These are phyloP conservation scores for Puccinia coronata DNA, from an alignment of 1,284 basidiomycete genomes.

Conservation along the genomic window DNA sequence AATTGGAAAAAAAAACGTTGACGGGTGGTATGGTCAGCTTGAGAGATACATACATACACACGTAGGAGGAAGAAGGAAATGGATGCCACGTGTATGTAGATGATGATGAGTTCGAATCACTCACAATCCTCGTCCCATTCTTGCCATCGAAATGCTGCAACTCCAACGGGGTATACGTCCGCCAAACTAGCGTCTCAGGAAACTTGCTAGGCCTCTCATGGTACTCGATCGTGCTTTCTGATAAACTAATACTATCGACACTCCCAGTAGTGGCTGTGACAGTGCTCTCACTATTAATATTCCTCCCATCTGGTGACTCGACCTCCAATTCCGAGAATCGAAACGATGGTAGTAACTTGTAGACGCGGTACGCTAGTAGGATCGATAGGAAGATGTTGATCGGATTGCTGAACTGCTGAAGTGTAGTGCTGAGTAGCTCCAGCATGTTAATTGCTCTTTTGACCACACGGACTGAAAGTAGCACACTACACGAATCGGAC, in stretches of 20 bases:
- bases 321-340: conserved; percentile 3
- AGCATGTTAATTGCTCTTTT: too few species aligned
- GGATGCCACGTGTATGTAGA: too few species aligned
- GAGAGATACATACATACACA: too few species aligned
- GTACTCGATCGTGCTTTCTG: conserved; percentile 63
- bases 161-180: conserved; percentile 74
- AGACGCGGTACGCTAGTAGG: neutral
- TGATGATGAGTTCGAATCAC: too few species aligned
- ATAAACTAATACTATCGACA: neutral
- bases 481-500: too few species aligned
- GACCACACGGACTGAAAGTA: too few species aligned
- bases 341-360: neutral
- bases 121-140: conserved; percentile 37
- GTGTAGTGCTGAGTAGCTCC: neutral
- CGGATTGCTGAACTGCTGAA: neutral
- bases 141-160: conserved; percentile 69
- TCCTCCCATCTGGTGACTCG: neutral
- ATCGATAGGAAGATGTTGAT: conserved; percentile 8
- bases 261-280: too few species aligned
- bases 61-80: too few species aligned
- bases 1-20: too few species aligned
- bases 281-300: neutral
- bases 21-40: too few species aligned
- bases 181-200: conserved; percentile 72
- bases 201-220: conserved; percentile 81